These are phyloP conservation scores for Talaromyces wortmannii DNA, from an alignment of 495 filamentous ascomycete species.

Conservation along the genomic window DNA sequence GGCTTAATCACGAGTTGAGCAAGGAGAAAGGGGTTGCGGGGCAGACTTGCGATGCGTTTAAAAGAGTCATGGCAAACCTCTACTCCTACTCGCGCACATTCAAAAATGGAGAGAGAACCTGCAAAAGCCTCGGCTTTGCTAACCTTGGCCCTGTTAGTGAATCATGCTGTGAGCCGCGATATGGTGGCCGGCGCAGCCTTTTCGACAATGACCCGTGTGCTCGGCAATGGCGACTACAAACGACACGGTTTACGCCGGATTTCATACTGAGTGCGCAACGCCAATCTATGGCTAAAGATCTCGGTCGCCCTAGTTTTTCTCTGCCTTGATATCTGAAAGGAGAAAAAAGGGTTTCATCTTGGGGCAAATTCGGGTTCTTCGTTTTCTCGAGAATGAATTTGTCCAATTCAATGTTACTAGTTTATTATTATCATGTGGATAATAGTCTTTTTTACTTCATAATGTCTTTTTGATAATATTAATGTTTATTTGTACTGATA, in stretches of 20 bases:
- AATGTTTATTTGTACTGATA: too few relatives aligned
- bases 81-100: conserved; percentile 4
- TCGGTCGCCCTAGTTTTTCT: too few relatives aligned
- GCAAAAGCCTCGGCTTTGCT: conserved; percentile 10
- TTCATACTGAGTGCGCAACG: not conserved
- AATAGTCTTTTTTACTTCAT: too few relatives aligned
- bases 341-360: too few relatives aligned
- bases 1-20: not conserved
- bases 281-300: too few relatives aligned
- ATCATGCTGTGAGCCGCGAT: conserved; percentile 6
- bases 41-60: not conserved
- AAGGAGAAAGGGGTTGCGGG: not conserved
- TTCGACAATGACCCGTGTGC: conserved; percentile 13
- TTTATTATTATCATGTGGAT: too few relatives aligned
- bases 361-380: too few relatives aligned
- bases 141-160: conserved; percentile 5
- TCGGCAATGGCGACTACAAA: conserved; percentile 2
- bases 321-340: too few relatives aligned
- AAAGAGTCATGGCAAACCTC: conserved; percentile 12
- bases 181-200: conserved; percentile 13
- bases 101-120: not conserved
- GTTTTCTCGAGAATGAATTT: too few relatives aligned
- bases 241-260: not conserved
- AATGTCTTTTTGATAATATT: too few relatives aligned
- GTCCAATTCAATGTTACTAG: too few relatives aligned